Evolutionary conservation across 2,329 filamentous ascomycete species (phyloP), one percentile per base, ranked within the genome.

Genomic region (Ciborinia camelliae): DNA sequence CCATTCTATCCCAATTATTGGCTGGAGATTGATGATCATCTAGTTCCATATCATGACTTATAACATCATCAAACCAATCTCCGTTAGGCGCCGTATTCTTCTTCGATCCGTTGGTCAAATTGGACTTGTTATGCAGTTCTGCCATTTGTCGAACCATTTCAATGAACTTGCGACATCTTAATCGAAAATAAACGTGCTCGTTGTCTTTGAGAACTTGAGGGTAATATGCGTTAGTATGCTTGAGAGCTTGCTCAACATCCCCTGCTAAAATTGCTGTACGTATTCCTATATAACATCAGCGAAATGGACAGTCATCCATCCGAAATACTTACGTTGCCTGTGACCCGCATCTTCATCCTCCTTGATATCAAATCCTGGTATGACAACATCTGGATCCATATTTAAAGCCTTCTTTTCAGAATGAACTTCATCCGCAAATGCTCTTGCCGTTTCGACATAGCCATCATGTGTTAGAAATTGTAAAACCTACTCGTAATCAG

Each of bases 391-490:
- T 45, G 84, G 77, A 63, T 86, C 84, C 51, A 85, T 81, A 67
- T 84, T 84, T 64, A 97, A 78, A 10, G 90, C 87, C 71, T 84
- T 80, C 71, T 90, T 89, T 75, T 97, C 91, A 20, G 84, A 80
- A 62, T 86, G 84, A 32, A 96, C 86, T 73, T 98, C 94, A 71
- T 89, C 83, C 4, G 90, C 87, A 80, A 99, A 98, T 0, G 91
- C 92, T 68, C 88, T 86, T 10, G 93, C 93, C 0, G 94, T 97
- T 70, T 97, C 94, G 9, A 97, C 89, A 71, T 97, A 98, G 66
- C 95, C 95, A 72, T 98, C 95, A 71, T 98, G 94, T 45, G 93
- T 90, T 18, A 99, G 80, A 70, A 96, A 98, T 77, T 97, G 93
- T 47, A 92, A 83, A 23, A 88, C 84, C 80, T 82, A 63, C 39